Evolutionary conservation across 2,329 filamentous ascomycete genomes (phyloP).

Genomic region (Catunica adiposa): DNA sequence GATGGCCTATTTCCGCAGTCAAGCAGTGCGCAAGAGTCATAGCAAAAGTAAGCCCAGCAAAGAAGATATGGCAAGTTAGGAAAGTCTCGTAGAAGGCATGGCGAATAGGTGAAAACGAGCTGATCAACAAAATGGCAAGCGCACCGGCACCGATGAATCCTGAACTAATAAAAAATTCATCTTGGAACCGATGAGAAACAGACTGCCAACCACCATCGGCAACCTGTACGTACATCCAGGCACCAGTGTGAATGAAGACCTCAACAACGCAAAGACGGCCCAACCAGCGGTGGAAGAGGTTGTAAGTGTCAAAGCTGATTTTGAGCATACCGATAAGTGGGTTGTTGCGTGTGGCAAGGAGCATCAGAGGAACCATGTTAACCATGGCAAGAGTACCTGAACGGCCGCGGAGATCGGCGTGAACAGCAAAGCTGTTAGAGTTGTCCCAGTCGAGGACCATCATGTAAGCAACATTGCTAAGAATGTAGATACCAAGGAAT

Average conservation of each 20-base stretch:
- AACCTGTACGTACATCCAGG: constrained; percentile 59
- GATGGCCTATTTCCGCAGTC: constrained; percentile 46
- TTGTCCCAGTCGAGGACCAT: constrained; percentile 43
- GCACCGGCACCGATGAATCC: constrained; percentile 44
- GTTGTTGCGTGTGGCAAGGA: constrained; percentile 63
- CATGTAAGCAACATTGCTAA: constrained; percentile 47
- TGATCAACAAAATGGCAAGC: constrained; percentile 49
- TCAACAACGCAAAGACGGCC: constrained; percentile 61
- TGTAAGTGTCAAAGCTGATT: constrained; percentile 70
- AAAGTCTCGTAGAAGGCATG: constrained; percentile 98
- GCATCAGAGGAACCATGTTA: constrained; percentile 64
- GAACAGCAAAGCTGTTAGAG: constrained; percentile 43
- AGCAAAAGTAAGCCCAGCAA: constrained; percentile 51
- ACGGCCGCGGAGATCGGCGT: constrained; percentile 46
- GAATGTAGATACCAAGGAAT: constrained; percentile 38
- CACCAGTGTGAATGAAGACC: constrained; percentile 46
- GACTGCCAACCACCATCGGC: constrained; percentile 46
- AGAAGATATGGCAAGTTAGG: constrained; percentile 65
- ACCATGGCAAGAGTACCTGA: constrained; percentile 53
- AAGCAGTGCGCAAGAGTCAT: constrained; percentile 67
- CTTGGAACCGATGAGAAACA: constrained; percentile 35
- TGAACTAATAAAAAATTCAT: constrained; percentile 47
- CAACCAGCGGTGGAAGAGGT: constrained; percentile 66
- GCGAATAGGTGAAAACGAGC: constrained; percentile 62
- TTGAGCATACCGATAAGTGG: constrained; percentile 54